Conservation (phyloP, 2,329 filamentous ascomycete genomes). For the Sclerotinia minor region DNA sequence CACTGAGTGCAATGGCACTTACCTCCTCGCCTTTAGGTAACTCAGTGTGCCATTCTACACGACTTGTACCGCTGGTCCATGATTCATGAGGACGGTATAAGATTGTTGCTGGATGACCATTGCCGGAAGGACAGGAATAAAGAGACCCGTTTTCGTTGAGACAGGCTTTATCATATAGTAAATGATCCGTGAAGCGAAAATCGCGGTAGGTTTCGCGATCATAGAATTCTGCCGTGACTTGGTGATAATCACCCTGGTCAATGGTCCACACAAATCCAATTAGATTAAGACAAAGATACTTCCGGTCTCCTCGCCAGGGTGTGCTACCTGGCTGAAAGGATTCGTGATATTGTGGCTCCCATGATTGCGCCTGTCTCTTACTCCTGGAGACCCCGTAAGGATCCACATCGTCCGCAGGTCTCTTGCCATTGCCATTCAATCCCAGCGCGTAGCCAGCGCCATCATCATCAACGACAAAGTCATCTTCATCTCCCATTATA, state of each 20-base stretch:
- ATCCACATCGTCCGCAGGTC: constrained; percentile 51
- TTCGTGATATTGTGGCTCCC: constrained; percentile 68
- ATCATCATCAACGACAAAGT: constrained; percentile 94
- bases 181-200: constrained; percentile 97
- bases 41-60: constrained; percentile 85
- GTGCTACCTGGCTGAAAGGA: constrained; percentile 93
- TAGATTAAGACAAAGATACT: constrained; percentile 90
- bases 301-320: constrained; percentile 90
- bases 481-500: constrained; percentile 56
- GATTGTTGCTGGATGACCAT: constrained; percentile 70
- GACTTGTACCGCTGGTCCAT: constrained; percentile 76
- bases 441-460: constrained; percentile 80
- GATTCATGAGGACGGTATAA: constrained; percentile 97
- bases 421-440: constrained; percentile 63
- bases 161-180: constrained; percentile 93
- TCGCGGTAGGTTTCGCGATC: constrained; percentile 89
- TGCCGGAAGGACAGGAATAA: constrained; percentile 75
- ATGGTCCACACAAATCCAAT: constrained; percentile 97
- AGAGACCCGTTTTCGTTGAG: constrained; percentile 81
- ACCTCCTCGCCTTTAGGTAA: constrained; percentile 87
- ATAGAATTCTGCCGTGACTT: constrained; percentile 96
- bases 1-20: constrained; percentile 84
- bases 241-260: constrained; percentile 89
- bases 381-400: constrained; percentile 44
- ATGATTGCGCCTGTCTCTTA: constrained; percentile 43